A percentile compares a stretch with the other conserved stretches of the same genome.
These are phyloP conservation scores for Anacardium occidentale DNA, from an alignment of 345 rosid genomes.

Conservation along the genomic window DNA sequence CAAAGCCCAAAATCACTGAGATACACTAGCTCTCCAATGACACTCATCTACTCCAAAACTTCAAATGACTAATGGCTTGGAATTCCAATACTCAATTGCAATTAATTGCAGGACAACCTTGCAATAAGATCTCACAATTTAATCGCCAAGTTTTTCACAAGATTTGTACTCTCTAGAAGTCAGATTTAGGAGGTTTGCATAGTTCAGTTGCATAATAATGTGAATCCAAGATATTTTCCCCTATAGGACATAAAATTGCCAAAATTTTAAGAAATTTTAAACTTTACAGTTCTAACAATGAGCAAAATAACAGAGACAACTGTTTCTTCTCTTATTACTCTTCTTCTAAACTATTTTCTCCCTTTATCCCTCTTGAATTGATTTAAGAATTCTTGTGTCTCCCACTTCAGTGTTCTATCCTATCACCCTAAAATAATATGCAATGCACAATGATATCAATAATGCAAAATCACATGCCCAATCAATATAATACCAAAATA, in stretches of 20 bases:
- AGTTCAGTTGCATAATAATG: too few relatives aligned
- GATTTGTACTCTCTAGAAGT: too few relatives aligned
- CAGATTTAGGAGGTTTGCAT: too few relatives aligned
- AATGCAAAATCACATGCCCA: neutral
- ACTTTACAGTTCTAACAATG: neutral
- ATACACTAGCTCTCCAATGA: neutral
- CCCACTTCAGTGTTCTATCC: neutral
- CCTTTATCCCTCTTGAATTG: neutral
- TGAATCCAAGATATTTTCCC: too few relatives aligned
- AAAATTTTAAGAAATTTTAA: neutral
- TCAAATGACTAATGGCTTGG: too few relatives aligned
- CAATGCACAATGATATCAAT: neutral
- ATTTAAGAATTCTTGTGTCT: neutral
- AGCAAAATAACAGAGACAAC: neutral
- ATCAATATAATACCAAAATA: neutral
- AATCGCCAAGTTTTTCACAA: too few relatives aligned
- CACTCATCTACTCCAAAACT: conserved; percentile 7
- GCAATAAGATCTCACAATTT: too few relatives aligned
- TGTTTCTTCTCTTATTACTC: neutral
- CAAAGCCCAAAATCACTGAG: neutral
- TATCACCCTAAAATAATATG: neutral
- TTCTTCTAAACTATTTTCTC: neutral
- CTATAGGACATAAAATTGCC: too few relatives aligned
- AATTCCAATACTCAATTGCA: too few relatives aligned
- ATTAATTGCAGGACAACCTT: too few relatives aligned